Evolutionary conservation across 352 stramenopile species (phyloP).

Genomic region (Phytophthora meadii): DNA sequence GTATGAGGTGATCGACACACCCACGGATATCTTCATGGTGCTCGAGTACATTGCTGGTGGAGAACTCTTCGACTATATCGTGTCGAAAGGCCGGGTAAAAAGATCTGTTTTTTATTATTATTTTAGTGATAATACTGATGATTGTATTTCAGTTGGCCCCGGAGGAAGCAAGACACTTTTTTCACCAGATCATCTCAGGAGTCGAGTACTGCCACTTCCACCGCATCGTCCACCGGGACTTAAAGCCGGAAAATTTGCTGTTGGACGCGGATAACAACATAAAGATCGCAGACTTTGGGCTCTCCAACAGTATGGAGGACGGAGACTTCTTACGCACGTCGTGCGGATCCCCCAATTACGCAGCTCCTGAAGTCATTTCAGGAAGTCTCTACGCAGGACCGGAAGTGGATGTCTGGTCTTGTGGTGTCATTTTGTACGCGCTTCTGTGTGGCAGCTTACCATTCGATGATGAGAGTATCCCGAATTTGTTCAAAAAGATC

Average conservation of each 20-base stretch:
- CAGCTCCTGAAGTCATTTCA: slow-evolving; percentile 99
- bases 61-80: slow-evolving; percentile 99
- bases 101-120: slow-evolving; percentile 4
- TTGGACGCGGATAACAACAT: slow-evolving; percentile 99
- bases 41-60: slow-evolving; percentile 95
- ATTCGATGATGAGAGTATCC: slow-evolving; percentile 99
- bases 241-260: slow-evolving; percentile 98
- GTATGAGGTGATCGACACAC: slow-evolving; percentile 99
- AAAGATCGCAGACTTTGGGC: slow-evolving; percentile 99
- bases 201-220: slow-evolving; percentile 99
- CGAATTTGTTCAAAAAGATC: slow-evolving; percentile 99
- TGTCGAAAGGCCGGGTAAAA: slow-evolving; percentile 93
- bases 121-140: slow-evolving; percentile 10
- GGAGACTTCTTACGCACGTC: slow-evolving; percentile 99
- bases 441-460: slow-evolving; percentile 98
- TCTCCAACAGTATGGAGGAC: slow-evolving; percentile 99
- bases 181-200: slow-evolving; percentile 98
- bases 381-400: slow-evolving; percentile 98
- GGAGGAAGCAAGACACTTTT: slow-evolving; percentile 99
- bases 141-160: slow-evolving; percentile 85
- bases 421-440: slow-evolving; percentile 99
- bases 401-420: slow-evolving; percentile 99
- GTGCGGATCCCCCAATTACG: slow-evolving; percentile 99
- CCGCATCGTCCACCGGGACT: slow-evolving; percentile 98
- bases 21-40: slow-evolving; percentile 98